These are phyloP conservation scores for Ophiostoma novo-ulmi DNA, from an alignment of 2,329 filamentous ascomycete genomes.

Conservation along the genomic window DNA sequence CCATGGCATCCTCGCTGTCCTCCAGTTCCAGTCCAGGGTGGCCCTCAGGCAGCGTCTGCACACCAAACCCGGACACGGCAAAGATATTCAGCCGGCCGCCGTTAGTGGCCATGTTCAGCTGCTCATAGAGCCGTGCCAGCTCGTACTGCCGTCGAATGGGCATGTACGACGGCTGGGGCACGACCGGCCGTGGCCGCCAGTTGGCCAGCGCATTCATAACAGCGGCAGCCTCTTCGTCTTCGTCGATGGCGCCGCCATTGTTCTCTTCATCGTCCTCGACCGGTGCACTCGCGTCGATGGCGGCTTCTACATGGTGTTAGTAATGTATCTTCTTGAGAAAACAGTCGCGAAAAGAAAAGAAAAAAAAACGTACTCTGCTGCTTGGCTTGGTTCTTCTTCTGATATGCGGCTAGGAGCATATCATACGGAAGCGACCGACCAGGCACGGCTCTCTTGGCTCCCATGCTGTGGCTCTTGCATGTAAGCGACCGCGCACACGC, in stretches of 20 bases:
- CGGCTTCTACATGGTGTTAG: slow-evolving; percentile 51
- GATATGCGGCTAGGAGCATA: slow-evolving; percentile 80
- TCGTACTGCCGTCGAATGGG: slow-evolving; percentile 61
- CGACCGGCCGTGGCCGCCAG: slow-evolving; percentile 72
- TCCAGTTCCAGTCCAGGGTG: slow-evolving; percentile 40
- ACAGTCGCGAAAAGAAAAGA: neutral
- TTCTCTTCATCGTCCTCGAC: slow-evolving; percentile 79
- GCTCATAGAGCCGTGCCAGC: slow-evolving; percentile 58
- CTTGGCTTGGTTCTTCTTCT: slow-evolving; percentile 98
- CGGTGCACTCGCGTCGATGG: slow-evolving; percentile 88
- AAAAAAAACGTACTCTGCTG: slow-evolving; percentile 54
- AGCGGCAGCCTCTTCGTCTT: slow-evolving; percentile 85
- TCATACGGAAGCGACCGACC: slow-evolving; percentile 86
- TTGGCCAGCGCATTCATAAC: slow-evolving; percentile 77
- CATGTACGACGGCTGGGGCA: slow-evolving; percentile 58
- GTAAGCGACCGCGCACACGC: slow-evolving; percentile 84
- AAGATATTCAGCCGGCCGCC: slow-evolving; percentile 62
- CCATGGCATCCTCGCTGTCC: slow-evolving; percentile 52
- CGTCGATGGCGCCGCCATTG: slow-evolving; percentile 77
- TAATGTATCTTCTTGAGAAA: neutral
- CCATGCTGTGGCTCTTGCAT: slow-evolving; percentile 95
- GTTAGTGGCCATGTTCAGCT: slow-evolving; percentile 61
- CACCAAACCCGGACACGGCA: slow-evolving; percentile 52
- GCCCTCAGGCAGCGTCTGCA: slow-evolving; percentile 49
- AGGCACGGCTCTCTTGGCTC: slow-evolving; percentile 81